Evolutionary conservation across 164 flowering plant genomes (phyloP).

Genomic region (Magnolia sinica): DNA sequence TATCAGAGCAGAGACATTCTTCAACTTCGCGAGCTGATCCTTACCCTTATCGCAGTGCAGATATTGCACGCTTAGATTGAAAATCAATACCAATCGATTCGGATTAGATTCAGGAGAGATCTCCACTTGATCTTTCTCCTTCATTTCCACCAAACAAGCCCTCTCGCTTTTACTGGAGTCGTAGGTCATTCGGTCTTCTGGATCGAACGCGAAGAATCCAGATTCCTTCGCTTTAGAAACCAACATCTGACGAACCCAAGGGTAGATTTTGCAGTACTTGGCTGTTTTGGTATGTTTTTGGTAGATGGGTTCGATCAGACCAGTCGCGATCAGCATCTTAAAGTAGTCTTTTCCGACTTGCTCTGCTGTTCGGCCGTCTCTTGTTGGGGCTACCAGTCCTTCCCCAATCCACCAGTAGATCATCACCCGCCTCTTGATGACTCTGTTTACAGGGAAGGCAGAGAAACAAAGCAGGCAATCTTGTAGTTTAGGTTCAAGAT

Average conservation of each 20-base stretch:
- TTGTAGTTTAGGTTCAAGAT: slow-evolving; percentile 5
- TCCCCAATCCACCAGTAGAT: slow-evolving; percentile 50
- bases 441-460: slow-evolving; percentile 30
- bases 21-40: slow-evolving; percentile 16
- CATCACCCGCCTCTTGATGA: slow-evolving; percentile 31
- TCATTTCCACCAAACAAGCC: neutral
- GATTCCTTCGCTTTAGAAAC: slow-evolving; percentile 6
- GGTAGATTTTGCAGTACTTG: slow-evolving; percentile 20
- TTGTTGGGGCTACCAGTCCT: slow-evolving; percentile 12
- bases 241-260: slow-evolving; percentile 22
- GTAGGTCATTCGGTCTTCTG: neutral
- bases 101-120: neutral
- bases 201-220: slow-evolving; percentile 19
- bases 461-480: slow-evolving; percentile 35
- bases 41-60: slow-evolving; percentile 9
- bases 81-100: slow-evolving; percentile 2
- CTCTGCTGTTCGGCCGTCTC: slow-evolving; percentile 11
- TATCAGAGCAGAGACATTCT: slow-evolving; percentile 22
- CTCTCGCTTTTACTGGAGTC: neutral
- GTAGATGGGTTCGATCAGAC: slow-evolving; percentile 23
- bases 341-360: slow-evolving; percentile 16
- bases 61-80: slow-evolving; percentile 24
- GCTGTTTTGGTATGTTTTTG: neutral
- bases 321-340: slow-evolving; percentile 5
- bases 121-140: neutral